Conservation (phyloP, 129 eudicot species). For the Escallonia rubra region DNA sequence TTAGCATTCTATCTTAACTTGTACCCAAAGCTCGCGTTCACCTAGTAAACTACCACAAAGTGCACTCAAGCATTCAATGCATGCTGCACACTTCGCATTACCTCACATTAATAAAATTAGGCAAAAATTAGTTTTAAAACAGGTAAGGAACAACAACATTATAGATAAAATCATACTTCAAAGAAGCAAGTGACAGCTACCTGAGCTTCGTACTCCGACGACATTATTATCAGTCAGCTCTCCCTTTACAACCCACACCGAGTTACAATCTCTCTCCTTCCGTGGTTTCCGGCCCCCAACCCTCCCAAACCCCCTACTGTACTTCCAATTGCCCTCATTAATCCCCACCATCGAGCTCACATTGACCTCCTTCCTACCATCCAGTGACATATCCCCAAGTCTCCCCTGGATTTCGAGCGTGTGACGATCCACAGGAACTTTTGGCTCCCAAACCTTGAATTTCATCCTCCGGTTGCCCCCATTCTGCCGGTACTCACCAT, state of each 20-base stretch:
- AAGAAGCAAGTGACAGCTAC: conserved; percentile 6
- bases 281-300: background rate
- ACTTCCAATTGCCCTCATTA: background rate
- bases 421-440: background rate
- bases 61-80: no score
- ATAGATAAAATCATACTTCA: background rate
- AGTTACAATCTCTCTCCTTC: conserved; percentile 8
- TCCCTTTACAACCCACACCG: conserved; percentile 27
- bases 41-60: no score
- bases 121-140: background rate
- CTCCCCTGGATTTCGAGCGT: background rate
- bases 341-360: background rate
- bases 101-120: no score
- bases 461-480: no score
- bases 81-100: no score
- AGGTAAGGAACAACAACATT: background rate
- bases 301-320: conserved; percentile 1
- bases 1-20: no score
- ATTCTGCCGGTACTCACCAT: background rate
- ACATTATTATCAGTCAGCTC: conserved; percentile 6
- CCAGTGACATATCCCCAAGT: conserved; percentile 3
- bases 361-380: conserved; percentile 10
- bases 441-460: background rate
- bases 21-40: no score
- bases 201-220: conserved; percentile 8